Evolutionary conservation across 228 moss, liverwort and hornwort species (phyloP).

Genomic region (Sphagnum fallax): DNA sequence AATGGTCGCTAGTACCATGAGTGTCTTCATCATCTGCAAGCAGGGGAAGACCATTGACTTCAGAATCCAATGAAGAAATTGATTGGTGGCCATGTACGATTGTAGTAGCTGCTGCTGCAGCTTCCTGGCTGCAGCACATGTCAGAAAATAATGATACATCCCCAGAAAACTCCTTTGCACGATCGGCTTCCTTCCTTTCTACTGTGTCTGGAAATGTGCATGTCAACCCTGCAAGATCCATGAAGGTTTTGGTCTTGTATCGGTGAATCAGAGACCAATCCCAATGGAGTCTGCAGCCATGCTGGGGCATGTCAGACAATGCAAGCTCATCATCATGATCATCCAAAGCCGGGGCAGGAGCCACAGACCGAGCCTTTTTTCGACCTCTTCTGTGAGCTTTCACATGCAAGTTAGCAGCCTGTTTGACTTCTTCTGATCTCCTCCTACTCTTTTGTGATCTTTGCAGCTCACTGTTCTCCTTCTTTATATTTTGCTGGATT

Average conservation of each 20-base stretch:
- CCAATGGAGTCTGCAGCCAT: conserved; percentile 68
- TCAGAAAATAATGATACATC: no score
- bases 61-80: conserved; percentile 41
- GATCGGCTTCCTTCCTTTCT: conserved; percentile 14
- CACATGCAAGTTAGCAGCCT: no score
- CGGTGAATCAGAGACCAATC: conserved; percentile 61
- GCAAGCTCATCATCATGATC: conserved; percentile 66
- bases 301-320: conserved; percentile 63
- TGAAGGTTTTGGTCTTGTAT: conserved; percentile 44
- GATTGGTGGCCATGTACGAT: conserved; percentile 33
- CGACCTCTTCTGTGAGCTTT: background rate
- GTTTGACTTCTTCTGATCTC: no score
- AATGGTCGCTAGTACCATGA: no score
- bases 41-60: conserved; percentile 29
- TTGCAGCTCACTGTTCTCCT: no score
- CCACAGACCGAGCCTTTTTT: conserved; percentile 3
- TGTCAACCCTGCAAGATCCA: conserved; percentile 40
- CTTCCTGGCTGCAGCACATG: no score
- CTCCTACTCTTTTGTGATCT: no score
- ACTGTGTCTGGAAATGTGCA: conserved; percentile 30
- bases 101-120: conserved; percentile 11
- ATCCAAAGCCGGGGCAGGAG: conserved; percentile 3
- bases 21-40: conserved; percentile 10
- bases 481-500: no score
- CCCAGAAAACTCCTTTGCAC: background rate